Percentiles rank a stretch among this genome's conserved stretches.
phyloP scores from a whole-genome alignment of 768 basidiomycete species.

The Mycena floridula region DNA sequence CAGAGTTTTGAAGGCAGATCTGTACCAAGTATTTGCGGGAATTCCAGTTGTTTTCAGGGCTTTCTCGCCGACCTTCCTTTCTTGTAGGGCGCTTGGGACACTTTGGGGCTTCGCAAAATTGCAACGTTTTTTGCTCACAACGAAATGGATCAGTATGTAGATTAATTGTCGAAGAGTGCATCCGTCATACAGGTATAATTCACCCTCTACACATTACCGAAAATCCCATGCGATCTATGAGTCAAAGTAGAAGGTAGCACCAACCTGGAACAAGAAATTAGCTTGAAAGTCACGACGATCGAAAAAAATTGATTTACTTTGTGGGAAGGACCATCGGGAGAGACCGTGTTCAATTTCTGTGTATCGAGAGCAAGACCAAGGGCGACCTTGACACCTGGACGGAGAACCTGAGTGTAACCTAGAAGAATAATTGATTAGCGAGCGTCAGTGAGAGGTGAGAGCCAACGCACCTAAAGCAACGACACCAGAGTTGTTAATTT shows the following conservation, averaged over 20 bases:
- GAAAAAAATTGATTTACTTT: constrained; percentile 38
- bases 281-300: not conserved
- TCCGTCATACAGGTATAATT: not conserved
- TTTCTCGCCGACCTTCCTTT: no score
- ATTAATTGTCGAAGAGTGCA: not conserved
- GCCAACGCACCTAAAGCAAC: constrained; percentile 63
- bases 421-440: constrained; percentile 9
- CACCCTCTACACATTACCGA: not conserved
- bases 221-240: constrained; percentile 37
- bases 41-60: no score
- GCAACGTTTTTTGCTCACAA: not conserved
- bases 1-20: no score
- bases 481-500: constrained; percentile 96
- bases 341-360: constrained; percentile 75
- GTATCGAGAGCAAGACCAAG: constrained; percentile 97
- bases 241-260: constrained; percentile 71
- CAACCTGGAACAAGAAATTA: constrained; percentile 40
- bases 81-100: no score
- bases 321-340: constrained; percentile 62
- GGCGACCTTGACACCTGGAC: constrained; percentile 86
- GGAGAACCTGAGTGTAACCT: constrained; percentile 91
- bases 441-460: constrained; percentile 1
- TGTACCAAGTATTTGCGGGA: no score
- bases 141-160: not conserved
- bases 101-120: not conserved